A percentile compares a stretch with the other conserved stretches of the same genome.
Evolutionary conservation across 306 rosid genomes (phyloP).

Genomic region (Inga oerstediana): DNA sequence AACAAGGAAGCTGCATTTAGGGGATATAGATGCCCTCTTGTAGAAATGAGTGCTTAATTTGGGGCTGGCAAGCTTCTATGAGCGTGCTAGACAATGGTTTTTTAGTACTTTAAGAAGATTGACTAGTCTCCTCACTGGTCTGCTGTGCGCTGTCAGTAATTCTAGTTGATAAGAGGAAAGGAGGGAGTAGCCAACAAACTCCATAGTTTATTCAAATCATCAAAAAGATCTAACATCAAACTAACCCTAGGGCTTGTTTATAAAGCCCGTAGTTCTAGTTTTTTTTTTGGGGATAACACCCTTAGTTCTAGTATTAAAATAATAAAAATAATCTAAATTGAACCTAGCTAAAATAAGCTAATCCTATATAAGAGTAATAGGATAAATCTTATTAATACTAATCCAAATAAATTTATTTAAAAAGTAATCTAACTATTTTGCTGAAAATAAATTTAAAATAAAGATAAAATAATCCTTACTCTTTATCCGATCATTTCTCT

Average conservation of each 20-base stretch:
- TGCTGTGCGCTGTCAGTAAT: neutral
- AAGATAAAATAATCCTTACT: no score
- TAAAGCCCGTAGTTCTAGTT: neutral
- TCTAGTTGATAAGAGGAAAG: neutral
- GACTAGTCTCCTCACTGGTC: neutral
- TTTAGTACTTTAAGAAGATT: neutral
- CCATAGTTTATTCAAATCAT: no score
- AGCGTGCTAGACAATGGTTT: neutral
- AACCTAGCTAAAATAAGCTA: neutral
- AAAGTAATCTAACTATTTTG: no score
- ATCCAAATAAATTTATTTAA: no score
- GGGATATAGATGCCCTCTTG: neutral
- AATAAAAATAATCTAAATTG: neutral
- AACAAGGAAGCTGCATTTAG: conserved; percentile 5
- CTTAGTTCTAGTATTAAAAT: neutral
- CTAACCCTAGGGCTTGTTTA: no score
- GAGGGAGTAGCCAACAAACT: neutral
- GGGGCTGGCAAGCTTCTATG: neutral
- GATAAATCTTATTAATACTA: no score
- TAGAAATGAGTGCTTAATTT: neutral
- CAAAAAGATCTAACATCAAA: neutral
- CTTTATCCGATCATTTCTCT: neutral
- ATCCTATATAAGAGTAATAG: neutral
- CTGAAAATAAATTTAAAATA: neutral
- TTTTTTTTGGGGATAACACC: no score